Percentiles rank a stretch among this genome's conserved stretches.
phyloP scores from a whole-genome alignment of 176 grass and related monocot genomes.

The Triticum dicoccoides region DNA sequence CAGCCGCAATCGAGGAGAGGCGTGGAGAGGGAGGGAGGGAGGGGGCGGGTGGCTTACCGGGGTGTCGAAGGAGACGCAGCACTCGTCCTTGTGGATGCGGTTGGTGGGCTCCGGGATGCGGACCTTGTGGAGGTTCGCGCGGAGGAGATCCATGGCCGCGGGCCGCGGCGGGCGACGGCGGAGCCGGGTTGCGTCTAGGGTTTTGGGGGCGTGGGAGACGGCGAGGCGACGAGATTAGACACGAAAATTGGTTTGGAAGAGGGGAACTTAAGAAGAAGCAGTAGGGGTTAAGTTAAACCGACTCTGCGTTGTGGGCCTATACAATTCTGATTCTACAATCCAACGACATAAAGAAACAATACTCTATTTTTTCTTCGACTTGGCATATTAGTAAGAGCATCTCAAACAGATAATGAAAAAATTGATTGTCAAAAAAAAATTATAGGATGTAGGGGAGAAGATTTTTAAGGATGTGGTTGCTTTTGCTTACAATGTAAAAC shows the following conservation, averaged over 20 bases:
- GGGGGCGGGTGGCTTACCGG: constrained; percentile 38
- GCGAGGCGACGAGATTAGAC: constrained; percentile 2
- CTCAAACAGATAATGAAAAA: no score
- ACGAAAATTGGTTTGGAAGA: not conserved
- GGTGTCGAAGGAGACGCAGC: constrained; percentile 93
- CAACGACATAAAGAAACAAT: no score
- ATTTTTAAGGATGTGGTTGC: no score
- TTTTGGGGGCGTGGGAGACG: constrained; percentile 25
- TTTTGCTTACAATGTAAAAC: no score
- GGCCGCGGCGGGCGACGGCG: not conserved
- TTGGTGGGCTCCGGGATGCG: constrained; percentile 91
- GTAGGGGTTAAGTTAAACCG: not conserved
- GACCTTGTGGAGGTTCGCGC: constrained; percentile 77
- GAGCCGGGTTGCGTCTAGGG: constrained; percentile 31
- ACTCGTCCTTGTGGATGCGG: constrained; percentile 97
- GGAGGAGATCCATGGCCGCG: constrained; percentile 84
- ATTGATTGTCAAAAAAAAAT: no score
- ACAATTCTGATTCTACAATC: not conserved
- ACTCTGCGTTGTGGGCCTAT: not conserved
- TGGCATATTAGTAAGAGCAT: no score
- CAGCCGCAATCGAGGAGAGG: not conserved
- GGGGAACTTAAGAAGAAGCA: not conserved
- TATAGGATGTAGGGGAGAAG: no score
- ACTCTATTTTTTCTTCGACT: no score
- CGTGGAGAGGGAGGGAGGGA: not conserved